Evolutionary conservation across 2,329 filamentous ascomycete species (phyloP), one percentile per base, ranked within the genome.

Genomic region (Botrytis pseudocinerea): DNA sequence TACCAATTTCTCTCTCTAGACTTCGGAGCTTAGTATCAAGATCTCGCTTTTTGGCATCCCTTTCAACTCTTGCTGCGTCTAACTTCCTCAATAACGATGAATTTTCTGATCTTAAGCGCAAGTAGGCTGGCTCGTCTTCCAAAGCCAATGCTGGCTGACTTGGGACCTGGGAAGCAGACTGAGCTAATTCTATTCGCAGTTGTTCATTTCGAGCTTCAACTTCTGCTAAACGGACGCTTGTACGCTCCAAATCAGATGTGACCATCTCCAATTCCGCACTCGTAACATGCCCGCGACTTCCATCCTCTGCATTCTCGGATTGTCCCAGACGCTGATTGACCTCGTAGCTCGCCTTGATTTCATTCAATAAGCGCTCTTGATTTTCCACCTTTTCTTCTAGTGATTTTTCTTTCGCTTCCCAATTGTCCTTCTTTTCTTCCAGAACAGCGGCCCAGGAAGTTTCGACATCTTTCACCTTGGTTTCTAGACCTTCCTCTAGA

Each of bases 271-370:
- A 87, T 82, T 99, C 96, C 20, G 95, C 96, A 78, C 90, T 93
- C 6, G 93, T 92, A 69, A 96, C 92, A 73, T 91, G 89, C 46
- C 87, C 89, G 40, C 87, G 86, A 42, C 85, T 85, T 28, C 80
- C 83, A 40, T 88, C 87, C 28, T 92, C 90, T 16, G 84, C 84
- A 70, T 89, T 88, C 48, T 92, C 91, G 22, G 90, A 89, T 77
- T 91, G 91, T 69, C 91, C 95, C 69, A 99, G 85, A 69, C 96
- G 89, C 82, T 98, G 95, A 63, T 93, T 96, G 71, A 99, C 96
- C 82, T 99, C 96, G 80, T 98, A 98, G 84, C 91, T 98, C 40
- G 96, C 96, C 83, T 98, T 98, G 80, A 98, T 90, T 82, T 99
- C 97, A 80, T 93, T 97, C 77, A 99, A 83, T 57, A 99, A 84